These are phyloP conservation scores for Venturia nashicola DNA, from an alignment of 2,329 filamentous ascomycete species.

Conservation along the genomic window DNA sequence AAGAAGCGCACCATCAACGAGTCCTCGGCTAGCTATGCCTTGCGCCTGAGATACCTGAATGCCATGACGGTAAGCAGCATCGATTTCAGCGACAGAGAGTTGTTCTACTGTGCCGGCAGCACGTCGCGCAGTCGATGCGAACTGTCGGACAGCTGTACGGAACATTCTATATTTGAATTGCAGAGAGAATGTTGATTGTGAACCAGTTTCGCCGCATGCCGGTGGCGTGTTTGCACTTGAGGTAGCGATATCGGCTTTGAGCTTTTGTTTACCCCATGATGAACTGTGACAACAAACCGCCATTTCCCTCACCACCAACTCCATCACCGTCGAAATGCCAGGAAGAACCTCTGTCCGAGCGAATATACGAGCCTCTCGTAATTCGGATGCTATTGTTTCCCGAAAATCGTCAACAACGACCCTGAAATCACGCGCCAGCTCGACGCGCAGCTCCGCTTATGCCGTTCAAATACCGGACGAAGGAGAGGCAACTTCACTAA, in stretches of 20 bases:
- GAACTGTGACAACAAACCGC: slow-evolving; percentile 6
- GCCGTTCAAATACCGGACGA: slow-evolving; percentile 52
- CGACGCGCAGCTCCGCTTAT: slow-evolving; percentile 27
- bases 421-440: slow-evolving; percentile 26
- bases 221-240: not conserved
- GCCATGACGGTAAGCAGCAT: slow-evolving; percentile 45
- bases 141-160: slow-evolving; percentile 53
- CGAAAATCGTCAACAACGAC: slow-evolving; percentile 30
- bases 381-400: slow-evolving; percentile 22
- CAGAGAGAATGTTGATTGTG: not conserved
- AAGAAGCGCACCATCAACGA: slow-evolving; percentile 59
- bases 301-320: slow-evolving; percentile 8
- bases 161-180: slow-evolving; percentile 42
- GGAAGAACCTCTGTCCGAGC: slow-evolving; percentile 32
- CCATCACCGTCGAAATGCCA: slow-evolving; percentile 28
- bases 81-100: slow-evolving; percentile 28
- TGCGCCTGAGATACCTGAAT: slow-evolving; percentile 69
- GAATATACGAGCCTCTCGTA: slow-evolving; percentile 17
- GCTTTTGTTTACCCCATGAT: slow-evolving; percentile 9
- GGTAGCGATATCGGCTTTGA: not conserved
- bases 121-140: slow-evolving; percentile 51
- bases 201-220: not conserved
- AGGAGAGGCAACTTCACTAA: slow-evolving; percentile 55
- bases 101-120: slow-evolving; percentile 27
- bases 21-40: slow-evolving; percentile 57